phyloP scores from a whole-genome alignment of 345 rosid genomes.

The rapeseed (Brassica napus) region DNA sequence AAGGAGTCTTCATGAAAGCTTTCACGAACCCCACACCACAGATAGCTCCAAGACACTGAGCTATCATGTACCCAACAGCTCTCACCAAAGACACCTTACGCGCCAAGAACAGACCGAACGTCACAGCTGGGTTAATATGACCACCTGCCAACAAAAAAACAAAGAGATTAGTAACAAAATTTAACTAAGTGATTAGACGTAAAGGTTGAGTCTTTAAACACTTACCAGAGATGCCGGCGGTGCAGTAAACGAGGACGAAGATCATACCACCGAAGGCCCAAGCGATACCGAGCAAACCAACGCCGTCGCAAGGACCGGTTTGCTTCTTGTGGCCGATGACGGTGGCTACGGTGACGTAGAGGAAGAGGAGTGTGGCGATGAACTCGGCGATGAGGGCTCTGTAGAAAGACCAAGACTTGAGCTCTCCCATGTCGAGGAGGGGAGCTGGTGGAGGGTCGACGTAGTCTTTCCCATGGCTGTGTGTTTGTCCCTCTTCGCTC shows the following conservation, averaged over 20 bases:
- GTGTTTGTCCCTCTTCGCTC: slow-evolving; percentile 66
- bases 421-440: slow-evolving; percentile 58
- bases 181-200: neutral
- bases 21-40: slow-evolving; percentile 85
- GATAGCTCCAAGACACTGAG: slow-evolving; percentile 82
- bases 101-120: slow-evolving; percentile 74
- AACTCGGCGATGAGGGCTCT: slow-evolving; percentile 96
- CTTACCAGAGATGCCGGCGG: slow-evolving; percentile 85
- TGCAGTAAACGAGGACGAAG: slow-evolving; percentile 55
- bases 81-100: slow-evolving; percentile 75
- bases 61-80: slow-evolving; percentile 72
- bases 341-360: slow-evolving; percentile 76
- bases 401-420: slow-evolving; percentile 86
- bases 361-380: slow-evolving; percentile 90
- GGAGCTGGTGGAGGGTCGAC: slow-evolving; percentile 99
- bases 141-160: slow-evolving; percentile 46
- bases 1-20: slow-evolving; percentile 64
- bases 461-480: slow-evolving; percentile 68
- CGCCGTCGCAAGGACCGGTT: slow-evolving; percentile 65
- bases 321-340: slow-evolving; percentile 79
- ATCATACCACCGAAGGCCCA: slow-evolving; percentile 97
- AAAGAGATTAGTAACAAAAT: neutral
- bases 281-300: slow-evolving; percentile 87
- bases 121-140: slow-evolving; percentile 93
- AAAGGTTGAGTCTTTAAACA: rapidly evolving